phyloP scores from a whole-genome alignment of 305 asterid species.

The Ruellia speciosa region DNA sequence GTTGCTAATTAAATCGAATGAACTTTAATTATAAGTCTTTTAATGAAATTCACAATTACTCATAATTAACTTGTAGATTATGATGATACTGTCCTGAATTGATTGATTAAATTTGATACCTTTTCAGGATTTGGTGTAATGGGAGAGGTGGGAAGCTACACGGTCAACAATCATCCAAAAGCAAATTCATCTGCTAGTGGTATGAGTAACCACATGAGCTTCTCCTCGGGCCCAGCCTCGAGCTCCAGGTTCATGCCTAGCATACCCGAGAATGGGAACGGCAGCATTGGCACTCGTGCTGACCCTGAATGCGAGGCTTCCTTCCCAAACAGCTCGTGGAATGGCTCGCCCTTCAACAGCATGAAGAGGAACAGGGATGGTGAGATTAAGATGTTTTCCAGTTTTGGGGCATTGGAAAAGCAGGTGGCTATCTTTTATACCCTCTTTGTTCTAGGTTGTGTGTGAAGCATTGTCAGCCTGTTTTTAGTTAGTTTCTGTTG shows the following conservation, averaged over 20 bases:
- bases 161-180: slow-evolving; percentile 39
- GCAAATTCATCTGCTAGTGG: slow-evolving; percentile 31
- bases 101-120: slow-evolving; percentile 16
- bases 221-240: slow-evolving; percentile 47
- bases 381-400: slow-evolving; percentile 45
- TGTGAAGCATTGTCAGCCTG: neutral
- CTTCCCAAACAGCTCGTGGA: slow-evolving; percentile 51
- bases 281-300: neutral
- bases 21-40: too few relatives aligned
- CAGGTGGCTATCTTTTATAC: slow-evolving; percentile 45
- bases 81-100: neutral
- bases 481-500: neutral
- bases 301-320: slow-evolving; percentile 29
- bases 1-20: neutral
- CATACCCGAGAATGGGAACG: slow-evolving; percentile 45
- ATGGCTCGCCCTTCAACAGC: slow-evolving; percentile 38
- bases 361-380: slow-evolving; percentile 61
- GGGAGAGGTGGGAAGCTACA: slow-evolving; percentile 62
- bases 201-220: slow-evolving; percentile 44
- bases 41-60: neutral
- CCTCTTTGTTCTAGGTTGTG: neutral
- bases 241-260: slow-evolving; percentile 71
- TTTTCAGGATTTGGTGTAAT: slow-evolving; percentile 56
- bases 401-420: slow-evolving; percentile 39
- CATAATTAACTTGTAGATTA: too few relatives aligned